Evolutionary conservation across 345 rosid species (phyloP).

Genomic region (Trapa bicornis): DNA sequence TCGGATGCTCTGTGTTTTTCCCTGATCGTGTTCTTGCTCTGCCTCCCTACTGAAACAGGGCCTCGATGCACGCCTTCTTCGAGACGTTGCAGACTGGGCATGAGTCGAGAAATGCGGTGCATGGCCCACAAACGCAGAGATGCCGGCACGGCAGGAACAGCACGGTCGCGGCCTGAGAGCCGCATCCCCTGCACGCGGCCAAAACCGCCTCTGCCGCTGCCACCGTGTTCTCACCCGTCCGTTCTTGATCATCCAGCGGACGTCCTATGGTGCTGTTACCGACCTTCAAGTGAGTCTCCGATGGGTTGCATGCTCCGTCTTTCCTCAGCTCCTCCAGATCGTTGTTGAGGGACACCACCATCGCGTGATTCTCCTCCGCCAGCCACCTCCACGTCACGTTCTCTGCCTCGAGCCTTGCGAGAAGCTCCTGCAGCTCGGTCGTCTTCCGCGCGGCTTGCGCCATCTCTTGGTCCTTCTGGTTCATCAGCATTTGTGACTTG

Average conservation of each 20-base stretch:
- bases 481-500: conserved; percentile 15
- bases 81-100: conserved; percentile 63
- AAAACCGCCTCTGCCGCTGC: background rate
- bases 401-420: conserved; percentile 22
- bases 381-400: conserved; percentile 23
- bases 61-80: conserved; percentile 71
- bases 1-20: conserved; percentile 2
- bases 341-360: conserved; percentile 19
- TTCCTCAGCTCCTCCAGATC: conserved; percentile 30
- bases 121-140: conserved; percentile 58
- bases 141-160: conserved; percentile 93
- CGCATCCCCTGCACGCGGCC: conserved; percentile 42
- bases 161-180: conserved; percentile 36
- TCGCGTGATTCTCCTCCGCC: conserved; percentile 25
- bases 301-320: conserved; percentile 40
- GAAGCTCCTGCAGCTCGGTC: conserved; percentile 19
- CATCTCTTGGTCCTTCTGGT: conserved; percentile 25
- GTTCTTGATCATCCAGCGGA: conserved; percentile 6
- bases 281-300: conserved; percentile 37
- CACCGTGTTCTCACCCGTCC: conserved; percentile 10
- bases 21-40: background rate
- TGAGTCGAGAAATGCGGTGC: conserved; percentile 39
- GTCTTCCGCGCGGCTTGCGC: conserved; percentile 14
- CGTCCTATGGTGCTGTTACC: conserved; percentile 13
- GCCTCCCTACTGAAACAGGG: conserved; percentile 29